Conservation (phyloP, 805 yeast genomes). For the Suhomyces prunicola region DNA sequence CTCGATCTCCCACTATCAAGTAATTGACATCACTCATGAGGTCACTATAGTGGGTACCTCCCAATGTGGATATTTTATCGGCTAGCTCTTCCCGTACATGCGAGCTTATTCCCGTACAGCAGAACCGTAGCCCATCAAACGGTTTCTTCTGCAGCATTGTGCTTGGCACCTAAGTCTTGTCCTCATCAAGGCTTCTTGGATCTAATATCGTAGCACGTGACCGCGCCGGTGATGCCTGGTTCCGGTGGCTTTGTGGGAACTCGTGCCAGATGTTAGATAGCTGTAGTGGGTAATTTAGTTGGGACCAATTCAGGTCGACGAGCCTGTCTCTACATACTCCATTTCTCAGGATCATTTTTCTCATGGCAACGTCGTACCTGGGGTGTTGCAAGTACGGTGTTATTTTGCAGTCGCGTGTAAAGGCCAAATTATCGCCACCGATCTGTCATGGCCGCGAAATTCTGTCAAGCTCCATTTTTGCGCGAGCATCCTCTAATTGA, state of each 20-base stretch:
- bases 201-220: neutral
- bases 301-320: neutral
- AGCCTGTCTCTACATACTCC: neutral
- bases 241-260: neutral
- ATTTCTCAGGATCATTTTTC: neutral
- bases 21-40: constrained; percentile 59
- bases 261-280: neutral
- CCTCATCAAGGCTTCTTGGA: neutral
- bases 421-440: neutral
- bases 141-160: constrained; percentile 25
- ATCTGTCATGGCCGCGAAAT: neutral
- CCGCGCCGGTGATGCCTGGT: neutral
- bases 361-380: neutral
- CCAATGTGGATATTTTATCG: constrained; percentile 49
- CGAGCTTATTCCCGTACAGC: constrained; percentile 53
- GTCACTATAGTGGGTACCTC: constrained; percentile 57
- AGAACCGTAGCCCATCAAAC: constrained; percentile 48
- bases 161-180: neutral
- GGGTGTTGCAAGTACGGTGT: neutral
- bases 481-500: neutral
- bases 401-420: neutral
- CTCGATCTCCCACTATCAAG: constrained; percentile 55
- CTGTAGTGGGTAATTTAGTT: neutral
- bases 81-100: constrained; percentile 42
- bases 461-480: neutral